Evolutionary conservation across 495 filamentous ascomycete genomes (phyloP).

Genomic region (Platismatia glauca): DNA sequence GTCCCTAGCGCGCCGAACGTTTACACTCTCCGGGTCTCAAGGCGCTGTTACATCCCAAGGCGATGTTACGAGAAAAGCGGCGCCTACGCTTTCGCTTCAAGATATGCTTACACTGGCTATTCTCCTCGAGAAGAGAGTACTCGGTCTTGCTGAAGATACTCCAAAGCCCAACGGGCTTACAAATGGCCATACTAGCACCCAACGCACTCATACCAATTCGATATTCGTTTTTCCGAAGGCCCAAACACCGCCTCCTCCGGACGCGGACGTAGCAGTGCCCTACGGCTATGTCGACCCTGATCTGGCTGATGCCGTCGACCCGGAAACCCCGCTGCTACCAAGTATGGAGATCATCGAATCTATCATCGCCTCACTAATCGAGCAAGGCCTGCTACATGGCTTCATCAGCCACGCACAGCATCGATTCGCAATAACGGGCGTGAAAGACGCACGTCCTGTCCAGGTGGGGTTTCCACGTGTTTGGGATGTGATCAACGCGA

Average conservation of each 20-base stretch:
- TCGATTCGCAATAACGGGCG: constrained; percentile 74
- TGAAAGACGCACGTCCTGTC: constrained; percentile 53
- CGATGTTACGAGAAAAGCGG: constrained; percentile 37
- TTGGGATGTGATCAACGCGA: constrained; percentile 47
- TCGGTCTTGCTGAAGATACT: constrained; percentile 6
- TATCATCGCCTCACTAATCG: constrained; percentile 64
- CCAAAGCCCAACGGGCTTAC: background rate
- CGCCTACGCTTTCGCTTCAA: constrained; percentile 48
- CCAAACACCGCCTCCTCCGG: constrained; percentile 1
- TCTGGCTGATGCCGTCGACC: constrained; percentile 27
- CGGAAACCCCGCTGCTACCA: constrained; percentile 19
- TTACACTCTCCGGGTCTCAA: constrained; percentile 51
- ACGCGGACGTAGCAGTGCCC: constrained; percentile 5
- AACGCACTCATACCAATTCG: constrained; percentile 25
- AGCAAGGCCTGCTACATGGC: constrained; percentile 76
- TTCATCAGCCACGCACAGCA: constrained; percentile 70
- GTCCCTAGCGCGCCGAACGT: constrained; percentile 67
- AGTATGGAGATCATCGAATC: constrained; percentile 62
- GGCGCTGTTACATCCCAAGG: constrained; percentile 37
- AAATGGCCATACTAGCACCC: constrained; percentile 5
- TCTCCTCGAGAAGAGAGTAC: constrained; percentile 26
- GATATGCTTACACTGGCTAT: constrained; percentile 44
- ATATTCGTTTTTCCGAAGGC: constrained; percentile 23
- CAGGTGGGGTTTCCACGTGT: constrained; percentile 55
- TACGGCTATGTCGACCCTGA: constrained; percentile 36